These are phyloP conservation scores for Aspergillus tanneri DNA, from an alignment of 2,329 filamentous ascomycete genomes.

Conservation along the genomic window DNA sequence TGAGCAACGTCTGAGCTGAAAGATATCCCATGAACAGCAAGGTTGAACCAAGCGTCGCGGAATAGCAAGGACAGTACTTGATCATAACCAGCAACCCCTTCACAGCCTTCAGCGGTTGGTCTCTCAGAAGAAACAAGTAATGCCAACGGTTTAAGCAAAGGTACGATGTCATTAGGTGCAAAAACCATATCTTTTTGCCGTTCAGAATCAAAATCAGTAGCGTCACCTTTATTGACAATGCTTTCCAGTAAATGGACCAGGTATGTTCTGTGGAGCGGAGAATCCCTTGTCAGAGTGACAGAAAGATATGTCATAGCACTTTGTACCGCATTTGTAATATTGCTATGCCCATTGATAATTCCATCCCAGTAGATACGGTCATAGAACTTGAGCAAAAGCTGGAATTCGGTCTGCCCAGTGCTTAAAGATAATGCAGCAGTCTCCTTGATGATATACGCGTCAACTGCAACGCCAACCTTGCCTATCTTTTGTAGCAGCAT, in stretches of 20 bases:
- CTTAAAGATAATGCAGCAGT: slow-evolving; percentile 74
- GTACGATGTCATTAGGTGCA: slow-evolving; percentile 80
- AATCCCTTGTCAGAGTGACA: slow-evolving; percentile 62
- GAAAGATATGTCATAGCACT: slow-evolving; percentile 80
- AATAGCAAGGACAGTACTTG: slow-evolving; percentile 72
- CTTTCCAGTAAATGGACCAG: slow-evolving; percentile 79
- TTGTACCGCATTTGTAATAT: slow-evolving; percentile 71
- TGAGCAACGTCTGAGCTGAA: slow-evolving; percentile 70
- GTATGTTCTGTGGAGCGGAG: slow-evolving; percentile 78
- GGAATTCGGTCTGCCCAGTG: slow-evolving; percentile 79
- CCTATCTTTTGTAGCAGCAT: slow-evolving; percentile 96
- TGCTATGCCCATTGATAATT: slow-evolving; percentile 64
- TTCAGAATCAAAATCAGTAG: slow-evolving; percentile 69
- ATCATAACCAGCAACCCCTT: slow-evolving; percentile 46
- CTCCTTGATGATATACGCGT: slow-evolving; percentile 81
- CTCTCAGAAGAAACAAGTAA: slow-evolving; percentile 65
- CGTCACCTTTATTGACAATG: slow-evolving; percentile 87
- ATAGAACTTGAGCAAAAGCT: slow-evolving; percentile 80
- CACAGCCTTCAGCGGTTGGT: slow-evolving; percentile 23
- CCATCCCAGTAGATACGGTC: slow-evolving; percentile 72
- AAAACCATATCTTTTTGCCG: slow-evolving; percentile 77
- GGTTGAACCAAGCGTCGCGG: slow-evolving; percentile 97
- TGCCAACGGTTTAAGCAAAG: slow-evolving; percentile 84
- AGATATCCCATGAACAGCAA: slow-evolving; percentile 88
- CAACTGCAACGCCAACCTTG: slow-evolving; percentile 75